Base-by-base conservation (phyloP, 768 basidiomycete genomes). In the Tricholoma furcatifolium region DNA sequence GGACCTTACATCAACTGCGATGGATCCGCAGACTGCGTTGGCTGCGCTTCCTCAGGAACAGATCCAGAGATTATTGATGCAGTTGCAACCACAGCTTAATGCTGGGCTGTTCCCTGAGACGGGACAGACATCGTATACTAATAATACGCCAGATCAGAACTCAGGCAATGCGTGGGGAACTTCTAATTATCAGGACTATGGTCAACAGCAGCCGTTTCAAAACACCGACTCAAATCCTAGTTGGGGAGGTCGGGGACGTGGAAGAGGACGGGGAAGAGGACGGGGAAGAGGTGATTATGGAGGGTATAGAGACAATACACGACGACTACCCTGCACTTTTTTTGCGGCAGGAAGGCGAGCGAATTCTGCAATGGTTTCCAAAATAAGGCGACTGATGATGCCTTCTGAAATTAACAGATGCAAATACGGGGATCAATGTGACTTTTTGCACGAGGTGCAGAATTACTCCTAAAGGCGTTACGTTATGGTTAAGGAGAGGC, bases 301-400 rank as follows among this genome's bases (percentile, higher is more conserved):
- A 18, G 83, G 81, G 59, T 82, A 77, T 86, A 87, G 80, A 85
- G 79, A 80, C 72, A 88, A 75, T 82, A 90, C 84, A 84, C 83
- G 85, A 84, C 84, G 82, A 84, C 47, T 43, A 54, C 85, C 87
- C 74, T 92, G 90, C 87, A 87, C 78, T 80, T 92, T 91, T 78
- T 91, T 84, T 82, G 82, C 82, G 75, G 80, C 84, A 82, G 90
- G 89, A 89, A 91, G 89, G 90, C 87, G 84, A 91, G 90, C 87
- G 66, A 76, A 77, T 70, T 46, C 36, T 44, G 47, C 51, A 52
- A 43, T 68, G 59, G 66, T 64, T 57, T 68, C 64, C 65, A 65
- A 70, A 68, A 64, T 66, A 69, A 72, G 67, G 67, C 62, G 54
- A 66, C 73, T 77, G 68, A 74, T 73, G 60, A 65, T 60, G 55